Percentiles rank a stretch among this genome's conserved stretches.
Evolutionary conservation across 441 rosid genomes (phyloP).

Genomic region (Euphorbia corollata): DNA sequence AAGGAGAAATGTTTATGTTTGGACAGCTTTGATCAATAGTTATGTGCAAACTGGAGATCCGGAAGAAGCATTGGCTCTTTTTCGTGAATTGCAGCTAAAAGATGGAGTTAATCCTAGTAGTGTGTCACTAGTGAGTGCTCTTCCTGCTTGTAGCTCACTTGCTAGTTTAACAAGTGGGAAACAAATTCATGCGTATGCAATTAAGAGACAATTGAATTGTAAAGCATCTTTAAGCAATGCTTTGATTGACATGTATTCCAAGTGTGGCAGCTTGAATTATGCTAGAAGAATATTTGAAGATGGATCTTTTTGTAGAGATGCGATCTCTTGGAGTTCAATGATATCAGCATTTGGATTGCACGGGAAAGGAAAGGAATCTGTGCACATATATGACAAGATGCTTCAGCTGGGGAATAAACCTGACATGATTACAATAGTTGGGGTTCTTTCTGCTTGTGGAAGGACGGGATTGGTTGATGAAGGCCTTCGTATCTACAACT

Average conservation of each 20-base stretch:
- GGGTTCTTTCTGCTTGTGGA: slow-evolving; percentile 58
- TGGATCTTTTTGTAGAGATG: slow-evolving; percentile 33
- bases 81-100: slow-evolving; percentile 42
- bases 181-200: slow-evolving; percentile 55
- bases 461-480: slow-evolving; percentile 47
- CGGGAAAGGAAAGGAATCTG: slow-evolving; percentile 62
- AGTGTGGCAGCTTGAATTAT: slow-evolving; percentile 48
- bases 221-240: slow-evolving; percentile 48
- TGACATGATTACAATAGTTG: slow-evolving; percentile 43
- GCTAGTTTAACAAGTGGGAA: slow-evolving; percentile 41
- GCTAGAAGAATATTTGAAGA: slow-evolving; percentile 45
- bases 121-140: slow-evolving; percentile 50
- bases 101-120: slow-evolving; percentile 40
- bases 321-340: slow-evolving; percentile 64
- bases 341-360: slow-evolving; percentile 61
- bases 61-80: slow-evolving; percentile 45
- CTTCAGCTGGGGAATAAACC: slow-evolving; percentile 40
- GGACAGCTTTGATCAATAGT: slow-evolving; percentile 65
- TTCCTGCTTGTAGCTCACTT: slow-evolving; percentile 46
- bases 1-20: slow-evolving; percentile 40
- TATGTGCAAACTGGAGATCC: slow-evolving; percentile 35
- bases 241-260: slow-evolving; percentile 52
- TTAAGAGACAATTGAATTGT: slow-evolving; percentile 32
- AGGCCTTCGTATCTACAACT: slow-evolving; percentile 42
- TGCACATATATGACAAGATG: slow-evolving; percentile 43